These are phyloP conservation scores for Chrysoporthe austroafricana DNA, from an alignment of 2,329 filamentous ascomycete genomes.

Conservation along the genomic window DNA sequence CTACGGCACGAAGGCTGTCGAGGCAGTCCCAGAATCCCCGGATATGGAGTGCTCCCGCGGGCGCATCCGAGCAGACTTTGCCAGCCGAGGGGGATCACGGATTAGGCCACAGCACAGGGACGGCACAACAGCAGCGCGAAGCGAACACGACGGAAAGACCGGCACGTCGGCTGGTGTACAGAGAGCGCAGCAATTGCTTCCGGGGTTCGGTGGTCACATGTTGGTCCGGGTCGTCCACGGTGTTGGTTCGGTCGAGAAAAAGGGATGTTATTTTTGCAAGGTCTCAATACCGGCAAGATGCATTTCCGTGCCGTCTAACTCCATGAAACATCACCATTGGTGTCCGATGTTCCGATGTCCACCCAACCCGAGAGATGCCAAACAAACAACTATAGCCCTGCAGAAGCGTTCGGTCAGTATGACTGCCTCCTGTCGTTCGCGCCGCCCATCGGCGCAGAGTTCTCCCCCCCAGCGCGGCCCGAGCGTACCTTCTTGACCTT, in stretches of 20 bases:
- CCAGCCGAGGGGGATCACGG: slow-evolving; percentile 48
- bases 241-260: slow-evolving; percentile 21
- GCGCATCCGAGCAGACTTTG: slow-evolving; percentile 58
- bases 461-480: neutral
- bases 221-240: slow-evolving; percentile 13
- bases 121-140: neutral
- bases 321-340: slow-evolving; percentile 28
- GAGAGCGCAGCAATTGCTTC: neutral
- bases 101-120: neutral
- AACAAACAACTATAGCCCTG: slow-evolving; percentile 28
- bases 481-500: slow-evolving; percentile 32
- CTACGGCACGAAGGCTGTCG: slow-evolving; percentile 63
- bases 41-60: slow-evolving; percentile 45
- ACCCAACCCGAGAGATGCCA: slow-evolving; percentile 29
- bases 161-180: neutral
- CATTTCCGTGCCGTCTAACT: slow-evolving; percentile 31
- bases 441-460: neutral
- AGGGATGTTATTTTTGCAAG: slow-evolving; percentile 28
- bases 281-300: slow-evolving; percentile 30
- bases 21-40: slow-evolving; percentile 60
- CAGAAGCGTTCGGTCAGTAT: slow-evolving; percentile 12
- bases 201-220: slow-evolving; percentile 19
- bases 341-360: slow-evolving; percentile 30
- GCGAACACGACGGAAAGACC: neutral
- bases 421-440: neutral